phyloP scores from a whole-genome alignment of 208 protist genomes.

The Trypanosoma lewisi region DNA sequence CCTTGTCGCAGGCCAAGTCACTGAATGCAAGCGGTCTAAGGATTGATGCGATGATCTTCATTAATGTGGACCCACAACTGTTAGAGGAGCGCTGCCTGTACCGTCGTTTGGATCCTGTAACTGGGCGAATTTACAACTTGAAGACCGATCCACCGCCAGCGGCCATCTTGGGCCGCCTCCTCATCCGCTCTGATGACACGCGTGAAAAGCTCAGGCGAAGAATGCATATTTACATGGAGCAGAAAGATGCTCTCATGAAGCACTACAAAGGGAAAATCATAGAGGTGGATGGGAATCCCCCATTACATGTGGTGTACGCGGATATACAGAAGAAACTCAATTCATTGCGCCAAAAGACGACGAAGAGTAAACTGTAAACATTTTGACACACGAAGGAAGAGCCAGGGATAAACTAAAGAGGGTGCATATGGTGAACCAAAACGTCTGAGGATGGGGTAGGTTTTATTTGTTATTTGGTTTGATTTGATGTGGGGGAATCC shows the following conservation, averaged over 20 bases:
- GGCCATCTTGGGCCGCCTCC: slow-evolving; percentile 62
- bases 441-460: too few relatives aligned
- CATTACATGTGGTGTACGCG: slow-evolving; percentile 48
- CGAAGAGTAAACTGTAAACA: slow-evolving; percentile 12
- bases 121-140: slow-evolving; percentile 75
- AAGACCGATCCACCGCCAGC: slow-evolving; percentile 66
- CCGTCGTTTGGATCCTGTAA: slow-evolving; percentile 71
- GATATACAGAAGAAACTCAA: slow-evolving; percentile 31
- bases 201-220: slow-evolving; percentile 66
- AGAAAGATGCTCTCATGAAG: slow-evolving; percentile 53
- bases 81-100: slow-evolving; percentile 60
- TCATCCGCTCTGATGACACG: slow-evolving; percentile 83
- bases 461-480: too few relatives aligned
- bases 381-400: background rate
- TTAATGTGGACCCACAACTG: slow-evolving; percentile 48
- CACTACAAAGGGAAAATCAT: slow-evolving; percentile 57
- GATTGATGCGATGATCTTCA: slow-evolving; percentile 73
- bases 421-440: too few relatives aligned
- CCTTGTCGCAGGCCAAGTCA: slow-evolving; percentile 80
- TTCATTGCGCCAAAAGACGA: slow-evolving; percentile 21
- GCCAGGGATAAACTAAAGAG: background rate
- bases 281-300: slow-evolving; percentile 50
- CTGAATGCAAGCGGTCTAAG: slow-evolving; percentile 49
- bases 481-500: too few relatives aligned
- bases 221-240: slow-evolving; percentile 69